These are phyloP conservation scores for Solanum stenotomum DNA, from an alignment of 257 asterid species.

Conservation along the genomic window DNA sequence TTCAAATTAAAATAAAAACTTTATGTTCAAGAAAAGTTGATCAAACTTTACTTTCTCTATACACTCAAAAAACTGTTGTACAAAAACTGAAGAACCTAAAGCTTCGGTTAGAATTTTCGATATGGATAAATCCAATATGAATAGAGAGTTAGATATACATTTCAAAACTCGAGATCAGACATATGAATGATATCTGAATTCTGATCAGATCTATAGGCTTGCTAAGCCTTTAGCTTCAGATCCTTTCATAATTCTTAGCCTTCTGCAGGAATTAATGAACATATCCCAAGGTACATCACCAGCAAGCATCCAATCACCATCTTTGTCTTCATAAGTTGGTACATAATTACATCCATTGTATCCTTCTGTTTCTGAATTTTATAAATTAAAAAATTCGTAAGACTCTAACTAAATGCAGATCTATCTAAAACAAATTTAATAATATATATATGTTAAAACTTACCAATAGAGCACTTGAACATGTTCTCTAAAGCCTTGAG, in stretches of 20 bases:
- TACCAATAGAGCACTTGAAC: conserved; percentile 80
- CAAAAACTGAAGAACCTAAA: not conserved
- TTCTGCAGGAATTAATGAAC: conserved; percentile 70
- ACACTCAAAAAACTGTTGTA: not conserved
- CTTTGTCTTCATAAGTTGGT: conserved; percentile 84
- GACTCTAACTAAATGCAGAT: not conserved
- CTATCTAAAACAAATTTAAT: not conserved
- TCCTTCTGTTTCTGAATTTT: conserved; percentile 62
- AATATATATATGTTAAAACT: not conserved
- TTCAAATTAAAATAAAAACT: not conserved
- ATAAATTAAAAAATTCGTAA: not conserved
- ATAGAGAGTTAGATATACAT: not conserved
- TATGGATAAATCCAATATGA: no score
- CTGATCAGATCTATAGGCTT: not conserved
- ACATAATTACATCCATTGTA: conserved; percentile 60
- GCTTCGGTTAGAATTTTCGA: not conserved
- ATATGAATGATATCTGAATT: not conserved
- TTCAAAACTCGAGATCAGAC: not conserved
- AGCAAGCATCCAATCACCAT: conserved; percentile 95
- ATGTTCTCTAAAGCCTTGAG: conserved; percentile 54
- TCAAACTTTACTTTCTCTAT: not conserved
- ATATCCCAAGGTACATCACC: conserved; percentile 99
- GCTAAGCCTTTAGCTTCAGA: conserved; percentile 68
- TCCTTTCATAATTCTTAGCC: conserved; percentile 72
- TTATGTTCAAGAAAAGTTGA: not conserved